phyloP scores from a whole-genome alignment of 2,329 filamentous ascomycete genomes.

The Alternaria rosae region DNA sequence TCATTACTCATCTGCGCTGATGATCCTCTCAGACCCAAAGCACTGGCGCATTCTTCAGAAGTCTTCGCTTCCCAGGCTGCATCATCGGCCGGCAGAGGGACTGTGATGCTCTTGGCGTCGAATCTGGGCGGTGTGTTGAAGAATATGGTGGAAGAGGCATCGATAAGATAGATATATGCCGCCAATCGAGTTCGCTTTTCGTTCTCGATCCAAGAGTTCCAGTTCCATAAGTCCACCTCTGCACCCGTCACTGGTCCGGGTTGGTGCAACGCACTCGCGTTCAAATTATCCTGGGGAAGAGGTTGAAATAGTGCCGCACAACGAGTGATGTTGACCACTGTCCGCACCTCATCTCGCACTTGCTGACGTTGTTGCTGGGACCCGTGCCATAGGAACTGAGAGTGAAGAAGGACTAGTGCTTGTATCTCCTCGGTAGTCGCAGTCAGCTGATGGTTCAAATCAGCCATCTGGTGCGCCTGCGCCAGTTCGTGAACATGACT shows the following conservation, averaged over 20 bases:
- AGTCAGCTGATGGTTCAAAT: constrained; percentile 49
- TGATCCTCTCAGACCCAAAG: constrained; percentile 69
- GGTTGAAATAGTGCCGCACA: constrained; percentile 65
- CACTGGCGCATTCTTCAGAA: constrained; percentile 67
- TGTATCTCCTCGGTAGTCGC: constrained; percentile 70
- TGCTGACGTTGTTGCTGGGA: constrained; percentile 69
- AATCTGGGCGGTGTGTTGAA: constrained; percentile 73
- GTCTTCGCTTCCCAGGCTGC: constrained; percentile 74
- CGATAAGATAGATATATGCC: constrained; percentile 70
- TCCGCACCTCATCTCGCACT: constrained; percentile 66
- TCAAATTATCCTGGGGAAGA: constrained; percentile 55
- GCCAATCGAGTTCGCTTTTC: constrained; percentile 72
- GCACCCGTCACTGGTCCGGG: constrained; percentile 53
- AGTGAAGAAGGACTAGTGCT: constrained; percentile 68
- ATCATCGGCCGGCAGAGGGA: constrained; percentile 77
- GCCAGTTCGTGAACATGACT: constrained; percentile 58
- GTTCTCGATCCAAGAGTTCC: constrained; percentile 73
- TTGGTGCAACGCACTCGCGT: constrained; percentile 69
- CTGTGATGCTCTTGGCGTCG: constrained; percentile 67
- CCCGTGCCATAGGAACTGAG: constrained; percentile 74
- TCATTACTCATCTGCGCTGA: constrained; percentile 65
- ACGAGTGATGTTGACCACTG: constrained; percentile 65
- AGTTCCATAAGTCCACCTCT: constrained; percentile 66
- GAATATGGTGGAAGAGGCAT: constrained; percentile 71
- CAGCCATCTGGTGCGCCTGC: constrained; percentile 47